These are phyloP conservation scores for Aulographum hederae DNA, from an alignment of 2,329 filamentous ascomycete genomes.

Conservation along the genomic window DNA sequence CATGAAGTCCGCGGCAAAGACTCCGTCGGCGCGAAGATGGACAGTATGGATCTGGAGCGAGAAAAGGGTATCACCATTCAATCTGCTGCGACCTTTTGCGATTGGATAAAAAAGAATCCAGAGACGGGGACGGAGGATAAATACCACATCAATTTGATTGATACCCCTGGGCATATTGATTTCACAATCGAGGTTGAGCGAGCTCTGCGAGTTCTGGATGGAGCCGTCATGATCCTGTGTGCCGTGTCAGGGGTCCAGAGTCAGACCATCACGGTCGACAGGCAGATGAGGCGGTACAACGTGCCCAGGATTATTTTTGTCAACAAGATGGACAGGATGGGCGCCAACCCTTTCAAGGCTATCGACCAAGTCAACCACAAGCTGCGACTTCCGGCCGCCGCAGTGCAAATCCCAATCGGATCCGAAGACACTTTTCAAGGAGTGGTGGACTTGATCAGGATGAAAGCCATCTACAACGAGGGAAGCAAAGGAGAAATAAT, in stretches of 20 bases:
- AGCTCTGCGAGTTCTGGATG: conserved; percentile 83
- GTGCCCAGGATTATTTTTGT: conserved; percentile 89
- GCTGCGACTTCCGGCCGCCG: conserved; percentile 80
- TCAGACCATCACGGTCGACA: conserved; percentile 94
- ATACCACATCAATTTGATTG: conserved; percentile 97
- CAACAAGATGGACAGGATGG: conserved; percentile 99
- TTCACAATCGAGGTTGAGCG: conserved; percentile 98
- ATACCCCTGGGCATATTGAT: conserved; percentile 96
- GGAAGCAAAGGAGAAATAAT: conserved; percentile 62
- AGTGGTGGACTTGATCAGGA: conserved; percentile 79
- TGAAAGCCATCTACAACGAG: conserved; percentile 88
- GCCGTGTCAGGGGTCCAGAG: conserved; percentile 94
- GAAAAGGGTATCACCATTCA: conserved; percentile 99
- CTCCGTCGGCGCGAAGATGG: conserved; percentile 95
- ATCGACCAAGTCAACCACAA: conserved; percentile 96
- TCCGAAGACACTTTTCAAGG: conserved; percentile 81
- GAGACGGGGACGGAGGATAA: conserved; percentile 69
- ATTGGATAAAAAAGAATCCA: conserved; percentile 75
- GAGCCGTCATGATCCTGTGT: conserved; percentile 95
- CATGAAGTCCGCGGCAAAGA: conserved; percentile 95
- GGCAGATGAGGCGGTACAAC: conserved; percentile 98
- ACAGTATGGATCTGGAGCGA: conserved; percentile 96
- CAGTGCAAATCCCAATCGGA: conserved; percentile 87
- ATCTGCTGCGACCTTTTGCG: conserved; percentile 91
- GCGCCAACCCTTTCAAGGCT: conserved; percentile 92